Evolutionary conservation across 768 basidiomycete species (phyloP).

Genomic region (Amanita phalloides): DNA sequence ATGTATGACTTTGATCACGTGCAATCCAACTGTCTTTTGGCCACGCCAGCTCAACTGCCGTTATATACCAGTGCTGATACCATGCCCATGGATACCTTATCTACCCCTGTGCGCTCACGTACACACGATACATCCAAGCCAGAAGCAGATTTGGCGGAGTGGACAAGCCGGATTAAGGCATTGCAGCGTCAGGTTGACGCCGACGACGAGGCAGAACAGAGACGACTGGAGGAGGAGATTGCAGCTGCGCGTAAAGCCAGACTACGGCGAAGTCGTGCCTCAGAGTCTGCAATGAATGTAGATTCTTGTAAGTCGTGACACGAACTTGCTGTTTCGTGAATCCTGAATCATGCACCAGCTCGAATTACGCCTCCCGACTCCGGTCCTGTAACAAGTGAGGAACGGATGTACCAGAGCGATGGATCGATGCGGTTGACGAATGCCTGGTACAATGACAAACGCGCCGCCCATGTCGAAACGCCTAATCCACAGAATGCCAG

Average conservation of each 20-base stretch:
- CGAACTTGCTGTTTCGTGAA: background rate
- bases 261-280: constrained; percentile 35
- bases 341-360: background rate
- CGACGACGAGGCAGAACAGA: constrained; percentile 70
- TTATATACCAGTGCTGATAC: background rate
- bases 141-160: constrained; percentile 66
- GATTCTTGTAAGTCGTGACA: constrained; percentile 21
- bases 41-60: background rate
- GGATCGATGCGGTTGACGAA: background rate
- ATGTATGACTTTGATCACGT: background rate
- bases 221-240: constrained; percentile 55
- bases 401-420: background rate
- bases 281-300: constrained; percentile 11
- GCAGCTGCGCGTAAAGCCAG: constrained; percentile 41
- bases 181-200: constrained; percentile 75
- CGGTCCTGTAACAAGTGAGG: background rate
- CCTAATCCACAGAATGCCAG: constrained; percentile 15
- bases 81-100: background rate
- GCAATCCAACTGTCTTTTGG: background rate
- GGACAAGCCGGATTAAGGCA: constrained; percentile 72
- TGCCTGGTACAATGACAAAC: background rate
- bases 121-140: constrained; percentile 36
- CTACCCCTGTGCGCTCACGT: constrained; percentile 3
- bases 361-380: background rate
- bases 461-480: constrained; percentile 8